Base-by-base conservation (phyloP, 768 basidiomycete genomes). In the Pilatotrama ljubarskyi region DNA sequence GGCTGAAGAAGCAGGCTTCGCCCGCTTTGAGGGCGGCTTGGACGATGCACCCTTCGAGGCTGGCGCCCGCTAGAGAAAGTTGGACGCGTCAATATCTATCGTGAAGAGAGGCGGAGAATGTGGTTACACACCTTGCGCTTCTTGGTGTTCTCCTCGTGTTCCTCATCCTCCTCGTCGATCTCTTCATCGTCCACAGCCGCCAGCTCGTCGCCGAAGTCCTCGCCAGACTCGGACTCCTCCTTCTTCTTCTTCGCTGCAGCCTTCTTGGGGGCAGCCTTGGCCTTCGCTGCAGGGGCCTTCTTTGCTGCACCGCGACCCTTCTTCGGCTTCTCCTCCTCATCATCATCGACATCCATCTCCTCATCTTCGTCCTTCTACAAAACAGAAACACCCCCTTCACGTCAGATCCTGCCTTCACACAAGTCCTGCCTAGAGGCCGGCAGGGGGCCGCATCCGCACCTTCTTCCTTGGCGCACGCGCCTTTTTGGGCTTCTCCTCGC, bases 91-190 rank as follows among this genome's bases (percentile, higher is more conserved):
- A 47, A 36, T 20, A 18, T 38, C 5, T 22, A 3, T 17, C n/a
- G 29, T 24, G 17, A n/a, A 35, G 8, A 18, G 43, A 24, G 18
- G 3, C 18, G 25, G 4, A 17, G 3, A 41, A 3, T 32, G 29
- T 32, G 43, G 2, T 7, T 17, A 64, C 75, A 20, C 66, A 85
- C 88, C 84, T 90, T 88, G 75, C 87, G 85, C 75, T 91, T 92
- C 78, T 85, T 89, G 67, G 57, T 56, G 18, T 70, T 72, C 64
- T 70, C 70, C 9, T 76, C 77, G 7, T 51, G 61, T 7, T 73
- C 74, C 11, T 83, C 81, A 14, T 79, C 81, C 1, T 79, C 70
- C 9, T 66, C 80, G 5, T 80, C 82, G 11, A 78, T 80, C n/a
- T 69, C 78, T 15, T 75, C 79, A 7, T 66, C 78, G 37, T 72